Percentiles rank a stretch among this genome's conserved stretches.
These are phyloP conservation scores for Stramenopiles sp. DNA, from an alignment of 352 stramenopile species.

Conservation along the genomic window DNA sequence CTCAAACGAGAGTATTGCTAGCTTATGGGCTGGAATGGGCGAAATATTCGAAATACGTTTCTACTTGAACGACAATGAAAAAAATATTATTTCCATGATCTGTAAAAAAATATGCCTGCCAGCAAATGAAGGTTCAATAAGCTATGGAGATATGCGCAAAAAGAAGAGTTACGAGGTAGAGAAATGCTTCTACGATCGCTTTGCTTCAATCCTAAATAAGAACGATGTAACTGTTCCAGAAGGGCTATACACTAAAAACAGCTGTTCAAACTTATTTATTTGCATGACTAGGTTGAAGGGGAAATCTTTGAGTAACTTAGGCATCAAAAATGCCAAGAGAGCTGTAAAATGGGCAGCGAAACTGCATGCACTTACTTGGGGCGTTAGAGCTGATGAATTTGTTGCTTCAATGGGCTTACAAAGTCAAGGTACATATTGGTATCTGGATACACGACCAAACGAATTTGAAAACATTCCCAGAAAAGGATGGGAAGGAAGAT, in stretches of 20 bases:
- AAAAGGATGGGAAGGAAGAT: constrained; percentile 29
- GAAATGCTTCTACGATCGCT: constrained; percentile 32
- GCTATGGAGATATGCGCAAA: constrained; percentile 34
- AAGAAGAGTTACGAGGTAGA: constrained; percentile 31
- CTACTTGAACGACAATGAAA: not conserved
- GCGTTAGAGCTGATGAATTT: constrained; percentile 17
- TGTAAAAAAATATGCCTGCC: constrained; percentile 28
- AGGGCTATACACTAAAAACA: constrained; percentile 26
- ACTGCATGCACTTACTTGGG: constrained; percentile 13
- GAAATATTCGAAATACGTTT: constrained; percentile 24
- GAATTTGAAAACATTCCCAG: constrained; percentile 31
- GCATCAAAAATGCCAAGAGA: not conserved
- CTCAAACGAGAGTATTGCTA: not conserved
- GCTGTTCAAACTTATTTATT: constrained; percentile 17
- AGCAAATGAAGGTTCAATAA: constrained; percentile 14
- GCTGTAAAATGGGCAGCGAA: not conserved
- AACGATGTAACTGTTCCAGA: constrained; percentile 22
- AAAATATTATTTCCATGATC: constrained; percentile 20
- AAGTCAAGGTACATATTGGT: constrained; percentile 30
- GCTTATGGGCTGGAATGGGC: constrained; percentile 37
- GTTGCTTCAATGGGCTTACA: not conserved
- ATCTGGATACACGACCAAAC: constrained; percentile 33
- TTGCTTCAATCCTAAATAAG: constrained; percentile 22
- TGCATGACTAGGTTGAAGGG: constrained; percentile 28
- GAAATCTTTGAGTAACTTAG: constrained; percentile 26